phyloP scores from a whole-genome alignment of 208 protist genomes.

The Leishmania aethiopica region DNA sequence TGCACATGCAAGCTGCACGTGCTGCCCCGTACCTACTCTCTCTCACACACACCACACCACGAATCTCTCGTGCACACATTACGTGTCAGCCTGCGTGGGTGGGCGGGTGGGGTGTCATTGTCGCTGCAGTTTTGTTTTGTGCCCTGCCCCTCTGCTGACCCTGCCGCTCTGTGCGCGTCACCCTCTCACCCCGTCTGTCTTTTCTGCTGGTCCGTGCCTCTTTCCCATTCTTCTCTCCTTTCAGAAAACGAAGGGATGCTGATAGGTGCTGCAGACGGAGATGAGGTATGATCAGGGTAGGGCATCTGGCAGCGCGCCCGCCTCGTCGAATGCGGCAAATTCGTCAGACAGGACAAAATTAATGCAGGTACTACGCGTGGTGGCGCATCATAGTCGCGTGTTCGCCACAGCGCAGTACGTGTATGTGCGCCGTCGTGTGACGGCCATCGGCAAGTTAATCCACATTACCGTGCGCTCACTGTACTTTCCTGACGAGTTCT shows the following conservation, averaged over 20 bases:
- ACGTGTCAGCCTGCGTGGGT: not conserved
- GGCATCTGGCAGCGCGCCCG: no score
- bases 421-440: slow-evolving; percentile 12
- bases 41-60: no score
- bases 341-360: not conserved
- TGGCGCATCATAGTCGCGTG: not conserved
- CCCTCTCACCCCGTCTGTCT: not conserved
- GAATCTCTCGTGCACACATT: not conserved
- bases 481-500: slow-evolving; percentile 77
- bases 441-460: slow-evolving; percentile 23
- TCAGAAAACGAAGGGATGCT: not conserved
- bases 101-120: not conserved
- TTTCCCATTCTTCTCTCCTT: not conserved
- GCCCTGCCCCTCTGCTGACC: not conserved
- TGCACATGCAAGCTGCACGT: not conserved
- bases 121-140: not conserved
- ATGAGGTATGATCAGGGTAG: not conserved
- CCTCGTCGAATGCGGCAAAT: not conserved
- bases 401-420: not conserved
- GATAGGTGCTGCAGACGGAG: not conserved
- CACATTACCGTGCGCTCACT: slow-evolving; percentile 58
- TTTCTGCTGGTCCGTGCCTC: not conserved
- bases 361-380: not conserved
- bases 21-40: not conserved
- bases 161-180: not conserved